Evolutionary conservation across 805 yeast genomes (phyloP).

Genomic region (Jamesozyma hellenica): DNA sequence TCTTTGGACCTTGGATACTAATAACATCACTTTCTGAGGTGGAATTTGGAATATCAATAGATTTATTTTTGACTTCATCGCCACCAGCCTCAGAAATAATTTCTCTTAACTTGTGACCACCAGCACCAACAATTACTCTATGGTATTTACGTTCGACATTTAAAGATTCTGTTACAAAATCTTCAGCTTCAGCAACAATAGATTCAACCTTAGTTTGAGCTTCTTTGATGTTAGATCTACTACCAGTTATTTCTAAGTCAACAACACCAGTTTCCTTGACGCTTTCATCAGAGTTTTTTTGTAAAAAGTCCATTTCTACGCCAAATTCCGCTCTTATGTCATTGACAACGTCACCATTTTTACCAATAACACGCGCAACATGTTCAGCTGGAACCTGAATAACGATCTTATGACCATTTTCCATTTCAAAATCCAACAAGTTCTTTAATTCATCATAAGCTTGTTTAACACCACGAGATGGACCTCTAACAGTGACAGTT

Average conservation of each 20-base stretch:
- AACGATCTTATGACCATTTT: conserved; percentile 62
- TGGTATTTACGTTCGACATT: conserved; percentile 67
- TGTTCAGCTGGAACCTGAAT: conserved; percentile 61
- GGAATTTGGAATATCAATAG: conserved; percentile 51
- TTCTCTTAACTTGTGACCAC: conserved; percentile 63
- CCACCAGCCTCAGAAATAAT: conserved; percentile 77
- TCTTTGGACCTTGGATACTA: conserved; percentile 63
- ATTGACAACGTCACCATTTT: conserved; percentile 71
- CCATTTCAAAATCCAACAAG: conserved; percentile 74
- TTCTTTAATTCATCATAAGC: conserved; percentile 80
- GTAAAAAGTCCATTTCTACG: conserved; percentile 41
- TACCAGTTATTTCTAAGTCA: conserved; percentile 66
- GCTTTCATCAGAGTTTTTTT: conserved; percentile 31
- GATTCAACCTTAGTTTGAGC: conserved; percentile 56
- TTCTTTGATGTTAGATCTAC: conserved; percentile 60
- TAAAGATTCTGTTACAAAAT: conserved; percentile 45
- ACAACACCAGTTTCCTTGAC: conserved; percentile 43
- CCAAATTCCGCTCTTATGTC: conserved; percentile 57
- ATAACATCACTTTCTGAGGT: conserved; percentile 49
- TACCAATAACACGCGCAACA: conserved; percentile 84
- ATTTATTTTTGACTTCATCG: conserved; percentile 32
- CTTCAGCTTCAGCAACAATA: conserved; percentile 57
- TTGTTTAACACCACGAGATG: conserved; percentile 77
- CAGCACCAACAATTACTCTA: conserved; percentile 66
- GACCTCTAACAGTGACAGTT: conserved; percentile 65